Base-by-base conservation (phyloP, 352 stramenopile species). In the Phytophthora crassamura region DNA sequence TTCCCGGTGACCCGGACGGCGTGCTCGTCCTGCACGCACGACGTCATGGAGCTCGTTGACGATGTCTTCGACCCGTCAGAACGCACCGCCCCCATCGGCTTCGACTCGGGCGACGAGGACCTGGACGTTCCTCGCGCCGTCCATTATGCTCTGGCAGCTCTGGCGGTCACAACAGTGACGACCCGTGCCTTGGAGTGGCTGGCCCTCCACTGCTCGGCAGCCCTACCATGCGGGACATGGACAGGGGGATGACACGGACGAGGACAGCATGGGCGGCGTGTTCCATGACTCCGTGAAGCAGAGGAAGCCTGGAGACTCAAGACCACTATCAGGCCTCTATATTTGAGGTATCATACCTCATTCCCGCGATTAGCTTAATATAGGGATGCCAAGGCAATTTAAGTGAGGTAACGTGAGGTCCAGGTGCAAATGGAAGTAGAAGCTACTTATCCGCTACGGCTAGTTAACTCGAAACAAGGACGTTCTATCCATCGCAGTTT, bases 31-130 rank as follows among this genome's bases (percentile, higher is more conserved):
- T 72, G 22, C 22, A 25, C 22, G 14, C 64, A 72, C 57, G 64
- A 72, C 50, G 64, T 72, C 32, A 75, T 75, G 67, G 63, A 70
- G 61, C 61, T 70, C 18, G 56, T 64, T 35, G 62, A 68, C 34
- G 54, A 58, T n/a, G 55, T 42, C 14, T 70, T 65, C 51, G 52
- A 75, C 15, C 62, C 56, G 6, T 16, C 22, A 0, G 50, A 68
- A 12, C 43, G 45, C 22, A 33, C 58, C 33, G 52, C 52, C 28
- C 30, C 47, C 35, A 64, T 67, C 22, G 47, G 64, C 12, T 73
- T 69, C 46, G 64, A 72, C 30, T 72, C 64, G 34, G 64, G 67
- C 43, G 57, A 67, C 35, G 64, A 72, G n/a, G 64, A 72, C 64
- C 43, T 67, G 57, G 57, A 72, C 25, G 25, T 28, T 28, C 25